Evolutionary conservation across 2,329 filamentous ascomycete genomes (phyloP), one percentile per base, ranked within the genome.

Genomic region (Rutstroemia sydowiana): DNA sequence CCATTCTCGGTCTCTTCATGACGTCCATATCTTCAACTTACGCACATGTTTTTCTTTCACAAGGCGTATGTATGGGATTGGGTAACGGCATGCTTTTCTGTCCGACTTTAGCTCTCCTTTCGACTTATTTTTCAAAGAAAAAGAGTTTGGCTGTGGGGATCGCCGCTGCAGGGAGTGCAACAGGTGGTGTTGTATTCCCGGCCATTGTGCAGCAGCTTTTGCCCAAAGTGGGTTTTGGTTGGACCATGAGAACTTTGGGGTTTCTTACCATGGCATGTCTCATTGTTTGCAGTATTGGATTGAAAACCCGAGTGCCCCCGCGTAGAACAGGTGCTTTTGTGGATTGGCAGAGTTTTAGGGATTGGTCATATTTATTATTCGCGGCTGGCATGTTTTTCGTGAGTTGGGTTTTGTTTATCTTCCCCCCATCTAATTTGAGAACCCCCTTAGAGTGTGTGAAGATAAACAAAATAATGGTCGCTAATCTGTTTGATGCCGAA

Each of bases 221-320:
- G 3, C 67, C 67, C 1, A 58, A 54, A 21, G 63, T 75, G 28
- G 73, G 72, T 3, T 76, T 74, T 61, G 61, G 60, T 2, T 75
- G 73, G 73, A 71, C 74, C 0, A 68, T 75, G 34, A 67, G 73
- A 30, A 62, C 69, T 3, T 62, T 78, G 37, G 75, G 69, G 0
- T 74, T 78, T 51, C 66, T 77, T 20, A 66, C 72, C 23, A 57
- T 74, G 8, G 66, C 58, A 14, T 63, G 58, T 39, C 63, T 70
- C 23, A 55, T 67, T 3, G 59, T 66, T 6, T 63, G 63, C 30
- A 63, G 71, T 32, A 60, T 68, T 1, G 70, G 72, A n/a, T 63
- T 72, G 48, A 68, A 66, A 34, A 66, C 72, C 2, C 59, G 70
- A 10, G 58, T 77, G 7, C 68, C 68, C 20, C 70, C 69, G 0